Base-by-base conservation (phyloP, 805 yeast species). In the Candida hungchunana region DNA sequence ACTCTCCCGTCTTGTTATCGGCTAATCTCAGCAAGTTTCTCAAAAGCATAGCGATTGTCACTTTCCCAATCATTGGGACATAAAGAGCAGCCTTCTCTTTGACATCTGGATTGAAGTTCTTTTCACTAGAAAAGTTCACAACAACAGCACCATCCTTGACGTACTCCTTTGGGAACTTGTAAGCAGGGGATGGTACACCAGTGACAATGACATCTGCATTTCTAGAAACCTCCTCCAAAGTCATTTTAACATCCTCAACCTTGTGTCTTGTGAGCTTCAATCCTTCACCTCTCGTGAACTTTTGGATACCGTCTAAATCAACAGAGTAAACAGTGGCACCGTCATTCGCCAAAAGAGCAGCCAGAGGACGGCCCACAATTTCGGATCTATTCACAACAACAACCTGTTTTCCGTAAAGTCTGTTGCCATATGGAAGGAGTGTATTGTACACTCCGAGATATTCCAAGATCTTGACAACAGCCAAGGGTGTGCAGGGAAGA, bases 271-370 rank as follows among this genome's bases (percentile, higher is more conserved):
- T 77, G 51, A 82, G 75, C 55, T 75, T 77, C 50, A 93, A 68
- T 26, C 95, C 95, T 51, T 86, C 95, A 23, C 98, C 98, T 53
- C 98, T 75, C 15, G 96, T 90, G 63, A 85, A 93, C 58, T 79
- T 78, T 60, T 93, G 97, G 44, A 88, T 78, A 50, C 87, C 84
- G 51, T 82, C 79, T 33, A 93, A 64, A 56, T 93, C 97, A 3
- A 79, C 90, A 1, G 97, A 89, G 59, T 83, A 93, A 3, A 93
- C 97, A 1, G 81, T 82, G 16, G 98, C 98, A 44, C 98, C 98
- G 56, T 93, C 98, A 55, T 93, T 93, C 14, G 98, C 97, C 45
- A 93, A 67, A 24, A 93, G 62, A 0, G 98, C 97, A 22, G 97
- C 97, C 41, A 93, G 66, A 1, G 98, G 98, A 50, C 98, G 77